Evolutionary conservation across 2,329 filamentous ascomycete species (phyloP), one percentile per base, ranked within the genome.

Genomic region (Ophiostoma fasciatum): DNA sequence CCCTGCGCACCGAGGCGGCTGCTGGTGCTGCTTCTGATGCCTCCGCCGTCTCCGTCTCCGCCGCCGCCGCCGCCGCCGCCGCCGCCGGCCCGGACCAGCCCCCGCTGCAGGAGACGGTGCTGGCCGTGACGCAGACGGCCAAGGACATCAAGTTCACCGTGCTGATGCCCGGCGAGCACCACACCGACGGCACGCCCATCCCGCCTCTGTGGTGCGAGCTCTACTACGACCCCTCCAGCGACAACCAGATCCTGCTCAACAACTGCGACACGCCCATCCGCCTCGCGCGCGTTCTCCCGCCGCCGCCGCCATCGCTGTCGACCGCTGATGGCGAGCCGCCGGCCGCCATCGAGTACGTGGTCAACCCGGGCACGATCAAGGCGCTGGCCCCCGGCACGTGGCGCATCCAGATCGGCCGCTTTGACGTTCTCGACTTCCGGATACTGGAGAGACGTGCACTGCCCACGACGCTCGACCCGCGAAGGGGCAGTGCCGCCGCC

Each of bases 111-210:
- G 64, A 71, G 50, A 68, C 63, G 48, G 70, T 74, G 32, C 53
- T 74, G 19, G 70, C 70, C 25, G 69, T 74, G 48, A 71, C 68
- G 45, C 70, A 74, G 56, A 74, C 69, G 5, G 60, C 63, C 42
- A 63, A 63, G 47, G 68, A 74, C 50, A 71, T 72, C 59, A 73
- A 71, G 42, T 73, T 73, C 47, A 66, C 65, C 27, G 66, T 74
- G 41, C 59, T 63, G 33, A 68, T 74, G 38, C 70, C 68, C 5
- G 60, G 61, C 13, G 62, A 65, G 38, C 56, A 28, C 34, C 52
- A 56, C 28, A 58, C 63, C 39, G 53, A 53, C 29, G 58, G 59
- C 30, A 55, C 51, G 8, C 51, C 56, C 7, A 55, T 63, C 13
- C 66, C 66, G 13, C 60, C 64, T 5, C 46, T 74, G n/a, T 71